Evolutionary conservation across 306 rosid genomes (phyloP).

Genomic region (Myrica gale): DNA sequence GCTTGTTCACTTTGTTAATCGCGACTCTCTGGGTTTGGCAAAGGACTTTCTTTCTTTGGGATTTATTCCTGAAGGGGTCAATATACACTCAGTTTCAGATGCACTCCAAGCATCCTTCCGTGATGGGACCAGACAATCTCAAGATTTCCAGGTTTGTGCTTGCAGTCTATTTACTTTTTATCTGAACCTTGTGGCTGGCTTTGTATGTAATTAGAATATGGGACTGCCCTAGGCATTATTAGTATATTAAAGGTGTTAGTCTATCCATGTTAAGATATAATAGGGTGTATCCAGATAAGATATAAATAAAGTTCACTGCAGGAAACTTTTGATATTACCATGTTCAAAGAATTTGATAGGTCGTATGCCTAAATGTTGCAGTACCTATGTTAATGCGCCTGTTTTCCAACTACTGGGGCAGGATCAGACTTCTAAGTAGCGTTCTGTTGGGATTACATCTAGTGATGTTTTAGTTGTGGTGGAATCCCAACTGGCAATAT

Average conservation of each 20-base stretch:
- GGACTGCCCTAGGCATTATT: not conserved
- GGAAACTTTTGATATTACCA: too few relatives aligned
- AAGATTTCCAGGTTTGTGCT: constrained; percentile 85
- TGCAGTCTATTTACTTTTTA: constrained; percentile 4
- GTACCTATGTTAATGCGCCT: not conserved
- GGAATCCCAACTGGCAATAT: too few relatives aligned
- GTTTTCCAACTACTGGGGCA: not conserved
- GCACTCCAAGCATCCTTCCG: constrained; percentile 67
- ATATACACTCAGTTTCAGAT: constrained; percentile 63
- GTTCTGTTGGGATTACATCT: not conserved
- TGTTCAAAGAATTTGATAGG: too few relatives aligned
- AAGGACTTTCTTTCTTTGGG: constrained; percentile 96
- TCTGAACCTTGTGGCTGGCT: constrained; percentile 15
- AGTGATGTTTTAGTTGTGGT: not conserved
- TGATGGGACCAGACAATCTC: constrained; percentile 51
- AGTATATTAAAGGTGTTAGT: not conserved
- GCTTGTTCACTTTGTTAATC: constrained; percentile 98
- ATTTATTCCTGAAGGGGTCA: constrained; percentile 87
- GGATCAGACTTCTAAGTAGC: not conserved
- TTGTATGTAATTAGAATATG: not conserved
- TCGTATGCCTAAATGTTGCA: not conserved
- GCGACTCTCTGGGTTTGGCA: constrained; percentile 95
- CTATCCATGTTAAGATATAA: not conserved
- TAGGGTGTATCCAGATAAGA: not conserved
- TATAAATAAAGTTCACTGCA: too few relatives aligned